These are phyloP conservation scores for Ceratobasidium sp. DNA, from an alignment of 1,284 basidiomycete genomes.

Conservation along the genomic window DNA sequence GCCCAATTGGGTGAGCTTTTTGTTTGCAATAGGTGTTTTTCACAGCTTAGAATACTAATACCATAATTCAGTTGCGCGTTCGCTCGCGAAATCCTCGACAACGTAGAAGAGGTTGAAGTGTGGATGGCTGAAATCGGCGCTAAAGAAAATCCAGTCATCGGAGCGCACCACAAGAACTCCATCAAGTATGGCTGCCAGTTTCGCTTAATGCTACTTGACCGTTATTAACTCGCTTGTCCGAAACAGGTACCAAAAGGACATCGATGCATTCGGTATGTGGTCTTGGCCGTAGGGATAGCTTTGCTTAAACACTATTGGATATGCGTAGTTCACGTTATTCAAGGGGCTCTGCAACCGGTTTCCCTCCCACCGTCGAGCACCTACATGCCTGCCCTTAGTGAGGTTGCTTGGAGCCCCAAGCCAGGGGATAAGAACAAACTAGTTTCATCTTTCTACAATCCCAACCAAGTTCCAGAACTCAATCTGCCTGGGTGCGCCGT, in stretches of 20 bases:
- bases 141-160: conserved; percentile 24
- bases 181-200: background rate
- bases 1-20: conserved; percentile 21
- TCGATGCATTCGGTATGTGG: conserved; percentile 34
- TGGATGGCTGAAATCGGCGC: conserved; percentile 33
- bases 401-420: conserved; percentile 13
- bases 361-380: conserved; percentile 23
- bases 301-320: background rate
- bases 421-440: background rate
- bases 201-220: background rate
- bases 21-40: background rate
- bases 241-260: conserved; percentile 36
- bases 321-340: conserved; percentile 7
- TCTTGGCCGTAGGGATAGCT: background rate
- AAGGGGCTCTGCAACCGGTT: conserved; percentile 27
- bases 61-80: background rate
- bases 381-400: conserved; percentile 16
- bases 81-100: conserved; percentile 19
- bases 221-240: background rate
- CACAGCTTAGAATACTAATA: background rate
- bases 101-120: background rate
- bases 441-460: conserved; percentile 18
- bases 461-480: conserved; percentile 6
- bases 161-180: conserved; percentile 29
- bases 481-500: conserved; percentile 24